Evolutionary conservation across 371 early-diverging fungal genomes (phyloP).

Genomic region (Cokeromyces recurvatus): DNA sequence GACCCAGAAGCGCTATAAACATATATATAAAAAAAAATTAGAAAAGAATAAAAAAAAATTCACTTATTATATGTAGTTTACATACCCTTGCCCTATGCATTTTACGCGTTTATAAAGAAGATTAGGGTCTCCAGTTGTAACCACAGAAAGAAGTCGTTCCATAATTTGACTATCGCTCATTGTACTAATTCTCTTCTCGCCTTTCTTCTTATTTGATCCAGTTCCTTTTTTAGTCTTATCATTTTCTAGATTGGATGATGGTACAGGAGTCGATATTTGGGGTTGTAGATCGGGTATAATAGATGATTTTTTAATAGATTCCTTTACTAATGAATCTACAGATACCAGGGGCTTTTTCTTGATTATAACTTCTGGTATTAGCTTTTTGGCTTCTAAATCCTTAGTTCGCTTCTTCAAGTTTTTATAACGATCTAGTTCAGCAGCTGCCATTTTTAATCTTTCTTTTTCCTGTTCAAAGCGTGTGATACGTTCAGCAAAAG

Average conservation of each 20-base stretch:
- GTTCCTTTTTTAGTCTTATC: no score
- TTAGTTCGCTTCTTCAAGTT: conserved; percentile 6
- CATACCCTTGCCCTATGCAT: conserved; percentile 92
- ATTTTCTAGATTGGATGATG: conserved; percentile 8
- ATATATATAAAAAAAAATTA: neutral
- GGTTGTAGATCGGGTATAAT: conserved; percentile 19
- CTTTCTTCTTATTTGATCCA: conserved; percentile 8
- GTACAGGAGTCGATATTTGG: conserved; percentile 26
- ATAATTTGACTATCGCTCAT: conserved; percentile 87
- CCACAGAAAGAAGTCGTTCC: conserved; percentile 75
- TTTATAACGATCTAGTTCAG: conserved; percentile 19
- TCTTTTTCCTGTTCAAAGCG: conserved; percentile 25
- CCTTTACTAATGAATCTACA: no score
- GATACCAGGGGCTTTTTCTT: conserved; percentile 1
- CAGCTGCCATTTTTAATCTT: conserved; percentile 18
- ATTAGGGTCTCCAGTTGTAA: conserved; percentile 81
- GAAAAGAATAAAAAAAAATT: neutral
- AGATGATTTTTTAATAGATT: neutral
- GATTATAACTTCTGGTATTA: neutral
- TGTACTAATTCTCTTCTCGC: conserved; percentile 67
- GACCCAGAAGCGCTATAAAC: conserved; percentile 82
- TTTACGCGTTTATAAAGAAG: conserved; percentile 76
- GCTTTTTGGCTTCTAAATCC: neutral
- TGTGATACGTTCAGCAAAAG: conserved; percentile 6
- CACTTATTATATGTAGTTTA: neutral